Evolutionary conservation across 1,284 basidiomycete genomes (phyloP), one percentile per base, ranked within the genome.

Genomic region (Abortiporus biennis): DNA sequence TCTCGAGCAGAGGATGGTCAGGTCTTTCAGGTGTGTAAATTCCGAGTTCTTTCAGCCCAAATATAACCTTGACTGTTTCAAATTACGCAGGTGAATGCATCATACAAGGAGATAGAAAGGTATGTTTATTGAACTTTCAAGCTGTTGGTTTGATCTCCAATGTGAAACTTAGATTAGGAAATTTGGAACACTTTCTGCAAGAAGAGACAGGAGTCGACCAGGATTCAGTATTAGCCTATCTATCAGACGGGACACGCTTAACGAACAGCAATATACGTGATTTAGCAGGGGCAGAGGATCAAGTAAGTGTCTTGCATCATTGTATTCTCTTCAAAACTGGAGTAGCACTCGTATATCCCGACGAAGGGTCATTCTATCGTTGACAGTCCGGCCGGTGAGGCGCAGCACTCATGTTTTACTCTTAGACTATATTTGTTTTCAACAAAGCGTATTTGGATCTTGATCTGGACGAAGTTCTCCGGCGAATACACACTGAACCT

Each of bases 1-100:
- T 85, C 80, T 61, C 74, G 79, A 47, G 83, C 84, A 34, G 85
- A 87, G 56, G 76, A 83, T 57, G 84, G 84, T 37, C 75, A 81
- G 51, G 62, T 62, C 46, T 67, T 72, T 48, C 66, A 74, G 59
- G 72, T 68, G 52, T 45, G 65, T 55, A 2, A 5, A 4, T 13
- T 6, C 12, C 36, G 25, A 15, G 27, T 29, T 29, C 27, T n/a
- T 9, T 29, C n/a, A n/a, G n/a, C n/a, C n/a, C n/a, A n/a, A n/a
- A n/a, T n/a, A n/a, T 29, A n/a, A 29, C 27, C 9, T n/a, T 29
- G 27, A 29, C 27, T n/a, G 27, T 9, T 9, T n/a, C 27, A 29
- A n/a, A 29, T 8, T n/a, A 32, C 37, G 4, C 48, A 87, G 80
- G 75, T 78, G 40, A 78, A 79, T 58, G 72, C 74, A 38, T 71